A percentile compares a stretch with the other conserved stretches of the same genome.
phyloP scores from a whole-genome alignment of 352 stramenopile species.

The Pilasporangium apinafurcum region DNA sequence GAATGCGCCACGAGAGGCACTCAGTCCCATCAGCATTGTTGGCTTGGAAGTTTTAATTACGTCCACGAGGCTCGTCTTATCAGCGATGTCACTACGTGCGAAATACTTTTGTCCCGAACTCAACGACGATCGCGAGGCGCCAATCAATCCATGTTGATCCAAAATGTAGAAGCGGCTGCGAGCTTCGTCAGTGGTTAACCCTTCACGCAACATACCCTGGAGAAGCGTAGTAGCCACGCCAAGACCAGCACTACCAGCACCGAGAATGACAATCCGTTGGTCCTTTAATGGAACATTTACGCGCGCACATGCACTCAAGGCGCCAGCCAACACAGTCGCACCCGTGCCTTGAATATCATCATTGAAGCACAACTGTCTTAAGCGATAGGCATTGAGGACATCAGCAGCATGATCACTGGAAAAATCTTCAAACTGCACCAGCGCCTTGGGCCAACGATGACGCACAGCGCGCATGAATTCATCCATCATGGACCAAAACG shows the following conservation, averaged over 20 bases:
- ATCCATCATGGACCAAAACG: conserved; percentile 95
- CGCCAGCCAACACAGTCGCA: conserved; percentile 90
- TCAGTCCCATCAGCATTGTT: conserved; percentile 94
- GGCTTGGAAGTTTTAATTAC: conserved; percentile 86
- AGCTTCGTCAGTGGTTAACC: conserved; percentile 60
- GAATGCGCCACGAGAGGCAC: conserved; percentile 85
- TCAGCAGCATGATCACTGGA: conserved; percentile 83
- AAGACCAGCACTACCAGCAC: conserved; percentile 91
- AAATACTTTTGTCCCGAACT: conserved; percentile 83
- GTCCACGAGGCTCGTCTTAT: conserved; percentile 75
- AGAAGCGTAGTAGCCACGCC: conserved; percentile 89
- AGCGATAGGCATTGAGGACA: conserved; percentile 93
- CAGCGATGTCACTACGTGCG: conserved; percentile 48
- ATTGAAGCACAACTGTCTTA: conserved; percentile 95
- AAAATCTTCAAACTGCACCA: conserved; percentile 98
- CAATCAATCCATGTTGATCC: conserved; percentile 69
- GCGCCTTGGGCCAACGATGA: conserved; percentile 88
- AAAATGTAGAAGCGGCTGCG: conserved; percentile 73
- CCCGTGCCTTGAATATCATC: conserved; percentile 98
- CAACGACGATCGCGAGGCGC: conserved; percentile 33
- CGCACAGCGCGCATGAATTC: conserved; percentile 87
- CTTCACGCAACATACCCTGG: conserved; percentile 88
- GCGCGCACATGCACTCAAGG: conserved; percentile 65
- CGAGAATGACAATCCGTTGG: conserved; percentile 94
- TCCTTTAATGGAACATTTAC: conserved; percentile 84